Base-by-base conservation (phyloP, 768 basidiomycete species). In the Russula griseocarnosa region DNA sequence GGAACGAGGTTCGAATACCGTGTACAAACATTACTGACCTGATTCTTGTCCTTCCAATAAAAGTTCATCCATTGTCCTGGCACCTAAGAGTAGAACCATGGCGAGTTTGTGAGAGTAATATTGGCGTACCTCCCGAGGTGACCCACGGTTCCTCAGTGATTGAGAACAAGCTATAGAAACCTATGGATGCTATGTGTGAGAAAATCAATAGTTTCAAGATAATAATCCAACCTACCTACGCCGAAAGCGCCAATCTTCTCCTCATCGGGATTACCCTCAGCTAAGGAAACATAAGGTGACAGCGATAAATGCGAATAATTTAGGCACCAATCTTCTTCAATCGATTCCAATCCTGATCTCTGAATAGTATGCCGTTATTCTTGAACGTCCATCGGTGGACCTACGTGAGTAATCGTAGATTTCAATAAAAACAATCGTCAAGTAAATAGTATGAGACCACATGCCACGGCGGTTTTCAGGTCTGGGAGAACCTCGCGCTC, bases 241-340 rank as follows among this genome's bases (percentile, higher is more conserved):
- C 90, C 92, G 68, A 93, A 93, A 18, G 94, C 93, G 16, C 96
- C 95, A 52, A 98, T 94, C 78, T 94, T 94, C 74, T 89, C 86
- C 73, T 95, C 92, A 68, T 94, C 90, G 0, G 94, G 94, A 72
- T 98, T 97, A 0, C 95, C 94, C 70, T 93, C 89, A 11, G 94
- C 95, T 86, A 67, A 59, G 20, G 24, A 28, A 40, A 62, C 5
- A 55, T 61, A 58, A 60, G 28, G 26, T 9, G 22, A 14, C 13
- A 34, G 24, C 47, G 3, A 34, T 14, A 18, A 26, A 30, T 13
- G 20, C 20, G 7, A 40, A 51, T 8, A 14, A 5, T 28, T 40
- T 10, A 68, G 71, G 6, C 24, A 87, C 88, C 90, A 69, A 96
- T 96, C 79, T 91, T 95, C 79, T 92, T 91, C 62, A 96, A 74